phyloP scores from a whole-genome alignment of 2,329 filamentous ascomycete genomes.

The Aureobasidium uvarum region DNA sequence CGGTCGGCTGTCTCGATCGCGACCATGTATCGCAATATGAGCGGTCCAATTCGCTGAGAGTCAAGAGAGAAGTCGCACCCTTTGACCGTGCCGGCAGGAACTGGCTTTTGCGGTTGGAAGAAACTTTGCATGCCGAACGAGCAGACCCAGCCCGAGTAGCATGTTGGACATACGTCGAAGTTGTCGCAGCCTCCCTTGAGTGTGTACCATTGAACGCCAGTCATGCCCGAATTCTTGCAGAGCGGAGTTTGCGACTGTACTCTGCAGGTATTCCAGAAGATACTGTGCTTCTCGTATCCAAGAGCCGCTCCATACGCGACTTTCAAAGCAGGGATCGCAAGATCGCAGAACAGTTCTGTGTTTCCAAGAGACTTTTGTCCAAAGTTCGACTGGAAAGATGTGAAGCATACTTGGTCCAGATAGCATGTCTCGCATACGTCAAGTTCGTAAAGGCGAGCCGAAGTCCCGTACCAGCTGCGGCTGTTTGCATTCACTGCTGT shows the following conservation, averaged over 20 bases:
- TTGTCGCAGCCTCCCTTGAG: slow-evolving; percentile 8
- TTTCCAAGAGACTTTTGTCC: not conserved
- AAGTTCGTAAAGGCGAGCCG: not conserved
- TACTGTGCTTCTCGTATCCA: not conserved
- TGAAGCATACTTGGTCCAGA: not conserved
- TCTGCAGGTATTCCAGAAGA: not conserved
- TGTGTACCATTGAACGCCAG: not conserved
- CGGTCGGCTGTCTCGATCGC: too few relatives aligned
- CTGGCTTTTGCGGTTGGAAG: not conserved
- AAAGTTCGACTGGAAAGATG: not conserved
- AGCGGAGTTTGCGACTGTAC: not conserved
- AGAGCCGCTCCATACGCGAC: not conserved
- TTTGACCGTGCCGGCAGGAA: not conserved
- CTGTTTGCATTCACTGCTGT: not conserved
- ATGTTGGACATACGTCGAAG: not conserved
- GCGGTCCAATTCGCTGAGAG: too few relatives aligned
- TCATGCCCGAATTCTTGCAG: not conserved
- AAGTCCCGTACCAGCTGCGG: not conserved
- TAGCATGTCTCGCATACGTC: not conserved
- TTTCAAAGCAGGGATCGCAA: not conserved
- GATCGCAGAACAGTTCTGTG: not conserved
- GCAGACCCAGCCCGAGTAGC: not conserved
- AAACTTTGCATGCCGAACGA: not conserved
- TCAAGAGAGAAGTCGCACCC: not conserved
- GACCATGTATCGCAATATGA: too few relatives aligned